phyloP scores from a whole-genome alignment of 345 rosid genomes.

The Tarenaya hassleriana region DNA sequence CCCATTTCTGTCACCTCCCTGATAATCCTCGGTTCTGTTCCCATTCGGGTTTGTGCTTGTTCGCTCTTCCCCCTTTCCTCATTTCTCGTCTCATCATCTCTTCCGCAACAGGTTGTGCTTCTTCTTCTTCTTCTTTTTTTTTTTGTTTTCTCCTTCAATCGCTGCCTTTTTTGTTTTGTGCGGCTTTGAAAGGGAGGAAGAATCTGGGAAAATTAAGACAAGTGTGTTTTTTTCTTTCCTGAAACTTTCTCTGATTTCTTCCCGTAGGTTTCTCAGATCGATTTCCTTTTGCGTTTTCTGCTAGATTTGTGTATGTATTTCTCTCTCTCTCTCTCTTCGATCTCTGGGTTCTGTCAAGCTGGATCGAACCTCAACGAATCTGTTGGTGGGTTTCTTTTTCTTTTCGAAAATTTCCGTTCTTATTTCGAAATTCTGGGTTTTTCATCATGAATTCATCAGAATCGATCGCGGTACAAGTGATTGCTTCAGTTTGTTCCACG shows the following conservation, averaged over 20 bases:
- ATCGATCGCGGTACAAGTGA: slow-evolving; percentile 13
- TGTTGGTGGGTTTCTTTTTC: slow-evolving; percentile 23
- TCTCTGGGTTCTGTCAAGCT: slow-evolving; percentile 14
- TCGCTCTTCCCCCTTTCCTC: slow-evolving; percentile 11
- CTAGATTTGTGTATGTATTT: slow-evolving; percentile 3
- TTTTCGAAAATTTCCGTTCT: not conserved
- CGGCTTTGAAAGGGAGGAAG: not conserved
- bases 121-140: slow-evolving; percentile 7
- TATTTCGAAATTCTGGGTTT: not conserved
- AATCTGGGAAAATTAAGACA: not conserved
- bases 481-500: not conserved
- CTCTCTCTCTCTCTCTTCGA: not conserved
- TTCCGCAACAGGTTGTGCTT: slow-evolving; percentile 17
- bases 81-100: not conserved
- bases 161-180: not conserved
- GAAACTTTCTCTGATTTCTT: not conserved
- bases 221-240: not conserved
- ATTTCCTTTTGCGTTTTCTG: not conserved
- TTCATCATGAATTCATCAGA: not conserved
- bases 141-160: not conserved
- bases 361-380: slow-evolving; percentile 10
- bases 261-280: slow-evolving; percentile 10
- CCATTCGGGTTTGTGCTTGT: slow-evolving; percentile 16
- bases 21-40: slow-evolving; percentile 27
- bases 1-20: slow-evolving; percentile 23